These are phyloP conservation scores for Tulasnella sp. DNA, from an alignment of 768 basidiomycete species.

Conservation along the genomic window DNA sequence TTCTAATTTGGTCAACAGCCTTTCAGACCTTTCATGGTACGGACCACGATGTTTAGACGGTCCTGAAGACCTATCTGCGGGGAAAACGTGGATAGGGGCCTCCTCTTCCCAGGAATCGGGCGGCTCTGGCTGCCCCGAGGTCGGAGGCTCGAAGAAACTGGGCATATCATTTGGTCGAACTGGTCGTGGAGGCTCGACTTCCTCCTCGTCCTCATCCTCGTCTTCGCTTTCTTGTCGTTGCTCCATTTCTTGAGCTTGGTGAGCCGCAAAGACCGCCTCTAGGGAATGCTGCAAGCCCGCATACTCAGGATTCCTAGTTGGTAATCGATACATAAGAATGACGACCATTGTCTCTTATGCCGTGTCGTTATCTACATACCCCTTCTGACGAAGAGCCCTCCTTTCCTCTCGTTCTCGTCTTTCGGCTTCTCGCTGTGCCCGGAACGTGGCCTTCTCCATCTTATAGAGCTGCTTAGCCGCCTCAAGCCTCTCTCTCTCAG, in stretches of 20 bases:
- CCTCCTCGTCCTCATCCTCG: not conserved
- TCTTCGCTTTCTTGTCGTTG: not conserved
- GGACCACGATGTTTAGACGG: not conserved
- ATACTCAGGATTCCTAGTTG: not conserved
- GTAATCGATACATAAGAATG: not conserved
- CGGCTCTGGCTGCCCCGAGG: not conserved
- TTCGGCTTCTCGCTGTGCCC: conserved; percentile 2
- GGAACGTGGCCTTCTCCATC: not conserved
- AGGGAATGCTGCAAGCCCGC: not conserved
- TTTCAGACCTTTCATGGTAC: not conserved
- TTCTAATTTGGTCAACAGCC: not conserved
- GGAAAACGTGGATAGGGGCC: not conserved
- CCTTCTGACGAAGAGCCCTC: not conserved
- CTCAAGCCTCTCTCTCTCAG: not conserved
- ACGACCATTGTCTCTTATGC: not conserved
- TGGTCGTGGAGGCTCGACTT: not conserved
- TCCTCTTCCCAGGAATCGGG: not conserved
- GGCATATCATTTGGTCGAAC: not conserved
- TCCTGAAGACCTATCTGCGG: not conserved
- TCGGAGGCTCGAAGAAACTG: not conserved
- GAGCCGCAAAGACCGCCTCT: not conserved
- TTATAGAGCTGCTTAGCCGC: not conserved
- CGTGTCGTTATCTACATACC: not conserved
- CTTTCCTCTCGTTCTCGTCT: conserved; percentile 5
- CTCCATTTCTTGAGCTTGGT: not conserved